A percentile compares a stretch with the other conserved stretches of the same genome.
These are phyloP conservation scores for Copromyces sp. DNA, from an alignment of 495 filamentous ascomycete species.

Conservation along the genomic window DNA sequence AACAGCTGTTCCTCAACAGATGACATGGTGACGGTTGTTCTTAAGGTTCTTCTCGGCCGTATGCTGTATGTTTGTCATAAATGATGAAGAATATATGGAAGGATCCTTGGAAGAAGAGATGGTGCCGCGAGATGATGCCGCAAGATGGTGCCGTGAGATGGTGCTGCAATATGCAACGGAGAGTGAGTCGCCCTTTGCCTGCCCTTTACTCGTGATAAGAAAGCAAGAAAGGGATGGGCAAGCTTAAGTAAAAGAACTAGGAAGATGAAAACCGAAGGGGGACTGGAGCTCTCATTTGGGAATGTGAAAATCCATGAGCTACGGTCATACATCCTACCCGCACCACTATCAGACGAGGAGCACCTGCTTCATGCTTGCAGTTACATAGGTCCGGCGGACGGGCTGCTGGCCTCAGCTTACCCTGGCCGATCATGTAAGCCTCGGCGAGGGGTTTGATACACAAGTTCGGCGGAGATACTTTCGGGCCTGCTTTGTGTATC, in stretches of 20 bases:
- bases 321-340: neutral
- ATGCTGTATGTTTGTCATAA: neutral
- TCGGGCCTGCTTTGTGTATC: neutral
- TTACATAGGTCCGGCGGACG: neutral
- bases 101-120: neutral
- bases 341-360: neutral
- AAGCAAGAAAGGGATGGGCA: neutral
- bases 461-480: neutral
- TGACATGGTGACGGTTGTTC: neutral
- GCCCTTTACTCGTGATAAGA: neutral
- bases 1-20: conserved; percentile 6
- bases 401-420: neutral
- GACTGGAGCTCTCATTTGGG: neutral
- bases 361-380: neutral
- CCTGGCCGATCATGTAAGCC: neutral
- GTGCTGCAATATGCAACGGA: neutral
- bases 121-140: neutral
- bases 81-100: neutral
- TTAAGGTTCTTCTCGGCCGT: neutral
- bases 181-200: neutral
- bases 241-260: neutral
- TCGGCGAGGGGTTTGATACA: neutral
- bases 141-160: neutral
- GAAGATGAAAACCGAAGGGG: neutral
- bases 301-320: neutral